Conservation (phyloP, 805 yeast species). For the Starmerella davenportii region DNA sequence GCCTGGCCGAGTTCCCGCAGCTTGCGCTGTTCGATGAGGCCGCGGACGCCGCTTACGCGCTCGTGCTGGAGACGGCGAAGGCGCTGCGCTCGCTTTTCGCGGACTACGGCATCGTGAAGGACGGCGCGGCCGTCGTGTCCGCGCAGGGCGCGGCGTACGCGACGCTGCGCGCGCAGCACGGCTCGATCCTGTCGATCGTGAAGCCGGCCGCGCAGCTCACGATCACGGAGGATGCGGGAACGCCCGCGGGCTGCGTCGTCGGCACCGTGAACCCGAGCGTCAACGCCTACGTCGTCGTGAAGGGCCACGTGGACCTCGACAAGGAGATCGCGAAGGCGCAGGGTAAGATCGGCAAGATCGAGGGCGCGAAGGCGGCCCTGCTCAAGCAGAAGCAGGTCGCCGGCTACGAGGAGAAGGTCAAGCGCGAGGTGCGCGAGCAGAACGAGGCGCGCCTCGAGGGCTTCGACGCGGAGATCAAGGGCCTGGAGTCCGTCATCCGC, state of each 20-base stretch:
- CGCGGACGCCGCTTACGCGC: conserved; percentile 61
- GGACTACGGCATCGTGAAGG: conserved; percentile 74
- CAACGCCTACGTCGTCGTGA: conserved; percentile 76
- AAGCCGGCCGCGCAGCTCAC: conserved; percentile 68
- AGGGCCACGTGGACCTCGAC: conserved; percentile 86
- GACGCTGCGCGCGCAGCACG: conserved; percentile 52
- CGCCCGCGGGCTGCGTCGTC: conserved; percentile 84
- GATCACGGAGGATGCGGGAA: conserved; percentile 39
- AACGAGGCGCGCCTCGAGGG: conserved; percentile 53
- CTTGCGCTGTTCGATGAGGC: conserved; percentile 39
- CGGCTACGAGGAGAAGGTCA: conserved; percentile 78
- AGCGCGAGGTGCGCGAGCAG: conserved; percentile 58
- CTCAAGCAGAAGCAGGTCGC: conserved; percentile 50
- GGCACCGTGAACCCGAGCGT: conserved; percentile 64
- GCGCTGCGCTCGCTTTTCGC: conserved; percentile 81
- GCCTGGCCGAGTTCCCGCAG: conserved; percentile 65
- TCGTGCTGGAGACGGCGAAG: conserved; percentile 71
- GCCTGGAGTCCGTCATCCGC: conserved; percentile 67
- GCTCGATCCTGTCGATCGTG: conserved; percentile 77
- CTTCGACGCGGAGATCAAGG: conserved; percentile 71
- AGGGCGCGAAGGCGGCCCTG: conserved; percentile 40
- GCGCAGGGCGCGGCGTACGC: conserved; percentile 33
- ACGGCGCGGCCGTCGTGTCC: conserved; percentile 73
- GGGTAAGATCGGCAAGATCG: conserved; percentile 53
- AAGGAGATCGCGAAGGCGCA: conserved; percentile 71